phyloP scores from a whole-genome alignment of 768 basidiomycete genomes.

The Boletus sp. region DNA sequence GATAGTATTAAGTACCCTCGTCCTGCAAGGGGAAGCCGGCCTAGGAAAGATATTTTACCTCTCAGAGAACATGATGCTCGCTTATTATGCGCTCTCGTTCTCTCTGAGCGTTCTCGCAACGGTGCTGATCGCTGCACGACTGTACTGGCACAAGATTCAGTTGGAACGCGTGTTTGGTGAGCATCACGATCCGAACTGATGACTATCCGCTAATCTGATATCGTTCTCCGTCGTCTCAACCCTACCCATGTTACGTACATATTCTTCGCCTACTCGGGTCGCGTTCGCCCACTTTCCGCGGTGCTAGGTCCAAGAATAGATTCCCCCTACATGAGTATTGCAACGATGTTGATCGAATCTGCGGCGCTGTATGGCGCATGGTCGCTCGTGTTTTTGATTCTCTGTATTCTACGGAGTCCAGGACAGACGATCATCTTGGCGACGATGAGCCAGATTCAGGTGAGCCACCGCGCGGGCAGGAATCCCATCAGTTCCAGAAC shows the following conservation, averaged over 20 bases:
- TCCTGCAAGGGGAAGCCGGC: constrained; percentile 18
- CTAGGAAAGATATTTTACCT: constrained; percentile 20
- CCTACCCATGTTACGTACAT: not conserved
- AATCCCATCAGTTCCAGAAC: too few relatives aligned
- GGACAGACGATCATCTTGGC: constrained; percentile 22
- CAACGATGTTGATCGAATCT: constrained; percentile 24
- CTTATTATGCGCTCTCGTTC: constrained; percentile 25
- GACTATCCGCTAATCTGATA: not conserved
- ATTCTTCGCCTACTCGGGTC: not conserved
- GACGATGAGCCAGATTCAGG: constrained; percentile 25
- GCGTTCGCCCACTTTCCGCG: not conserved
- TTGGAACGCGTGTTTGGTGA: constrained; percentile 28
- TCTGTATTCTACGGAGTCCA: constrained; percentile 14
- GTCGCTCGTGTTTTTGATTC: constrained; percentile 23
- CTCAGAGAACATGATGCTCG: constrained; percentile 21
- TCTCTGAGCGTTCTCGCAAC: constrained; percentile 25
- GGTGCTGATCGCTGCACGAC: constrained; percentile 20
- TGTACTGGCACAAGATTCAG: constrained; percentile 26
- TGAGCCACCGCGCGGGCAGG: not conserved
- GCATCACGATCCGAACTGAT: not conserved
- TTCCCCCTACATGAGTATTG: constrained; percentile 25
- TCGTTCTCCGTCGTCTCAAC: not conserved
- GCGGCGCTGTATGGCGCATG: constrained; percentile 24
- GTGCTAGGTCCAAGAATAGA: constrained; percentile 11
- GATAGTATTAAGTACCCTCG: constrained; percentile 20